Evolutionary conservation across 129 eudicot species (phyloP), one percentile per base, ranked within the genome.

Genomic region (Oenanthe sinensis): DNA sequence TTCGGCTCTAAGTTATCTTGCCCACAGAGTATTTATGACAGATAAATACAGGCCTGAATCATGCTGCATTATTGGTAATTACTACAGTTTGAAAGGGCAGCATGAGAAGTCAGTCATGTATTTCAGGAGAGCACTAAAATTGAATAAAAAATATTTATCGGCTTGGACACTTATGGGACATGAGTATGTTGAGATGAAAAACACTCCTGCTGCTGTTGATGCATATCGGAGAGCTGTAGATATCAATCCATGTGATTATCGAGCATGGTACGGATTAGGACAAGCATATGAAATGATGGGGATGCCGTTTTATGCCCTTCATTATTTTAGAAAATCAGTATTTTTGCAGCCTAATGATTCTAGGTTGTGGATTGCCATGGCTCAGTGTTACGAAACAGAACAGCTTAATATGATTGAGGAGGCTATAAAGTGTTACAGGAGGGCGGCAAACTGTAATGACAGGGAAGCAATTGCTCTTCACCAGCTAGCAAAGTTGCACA

Each of bases 141-240:
- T 95, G 63, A 87, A 92, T 77, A 95, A 92, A 78, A 95, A 90
- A 22, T 95, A 89, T 85, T 86, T 95, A 83, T 87, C 99, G 28
- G 96, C 97, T 8, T 95, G 99, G 99, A 95, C 99, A 1, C 86
- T 95, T 49, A 92, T 92, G 96, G 99, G 97, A 16, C 97, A 95
- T 37, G 97, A 95, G 84, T 95, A 87, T 79, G 95, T 95, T 13
- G 99, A 95, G 83, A 90, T 95, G 96, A 92, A 92, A 74, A 95
- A 95, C 87, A 95, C 92, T 19, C 89, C 97, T 2, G 96, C 94
- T 0, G 97, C 96, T 7, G 84, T 95, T 74, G 97, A 92, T 87
- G 96, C 99, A 36, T 95, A 95, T 74, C 85, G 96, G 16, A 78
- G 98, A 70, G 98, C 97, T 48, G 97, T 90, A 17, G 97, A 96